Conservation (phyloP, 176 grass and related monocot species). For the Juncus inflexus region DNA sequence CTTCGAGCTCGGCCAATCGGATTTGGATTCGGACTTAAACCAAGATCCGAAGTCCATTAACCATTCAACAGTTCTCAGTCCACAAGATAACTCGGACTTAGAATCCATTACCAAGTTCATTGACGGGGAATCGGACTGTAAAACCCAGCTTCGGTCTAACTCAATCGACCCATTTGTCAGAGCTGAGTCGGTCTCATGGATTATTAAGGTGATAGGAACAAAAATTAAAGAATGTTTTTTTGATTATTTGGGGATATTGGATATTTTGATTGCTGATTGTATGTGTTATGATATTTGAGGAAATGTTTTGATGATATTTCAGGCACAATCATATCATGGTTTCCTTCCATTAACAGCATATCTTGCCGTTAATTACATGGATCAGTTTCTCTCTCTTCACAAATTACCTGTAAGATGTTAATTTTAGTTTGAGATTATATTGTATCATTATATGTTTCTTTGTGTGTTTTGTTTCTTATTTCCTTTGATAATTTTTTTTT, state of each 20-base stretch:
- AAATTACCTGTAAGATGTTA: constrained; percentile 13
- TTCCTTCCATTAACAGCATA: constrained; percentile 89
- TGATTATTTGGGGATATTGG: background rate
- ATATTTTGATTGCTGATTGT: constrained; percentile 1
- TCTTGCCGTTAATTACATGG: constrained; percentile 98
- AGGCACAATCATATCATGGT: constrained; percentile 62
- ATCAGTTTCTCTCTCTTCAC: constrained; percentile 83
- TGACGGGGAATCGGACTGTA: constrained; percentile 47
- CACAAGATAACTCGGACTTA: background rate
- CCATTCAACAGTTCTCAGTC: background rate
- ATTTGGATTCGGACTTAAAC: constrained; percentile 15
- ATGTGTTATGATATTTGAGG: background rate
- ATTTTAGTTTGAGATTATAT: too few species aligned
- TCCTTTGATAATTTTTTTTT: too few species aligned
- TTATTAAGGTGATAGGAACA: constrained; percentile 70
- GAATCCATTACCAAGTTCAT: constrained; percentile 57
- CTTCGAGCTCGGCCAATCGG: constrained; percentile 15
- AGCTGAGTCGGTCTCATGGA: constrained; percentile 72
- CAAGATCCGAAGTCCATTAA: constrained; percentile 1
- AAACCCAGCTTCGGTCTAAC: constrained; percentile 56
- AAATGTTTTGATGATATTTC: constrained; percentile 16
- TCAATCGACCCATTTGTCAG: constrained; percentile 57
- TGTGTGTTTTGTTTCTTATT: too few species aligned
- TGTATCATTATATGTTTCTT: too few species aligned
- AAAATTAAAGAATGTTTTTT: background rate